Conservation (phyloP, 176 grass and related monocot species). For the Rhipidocladum racemiflorum region DNA sequence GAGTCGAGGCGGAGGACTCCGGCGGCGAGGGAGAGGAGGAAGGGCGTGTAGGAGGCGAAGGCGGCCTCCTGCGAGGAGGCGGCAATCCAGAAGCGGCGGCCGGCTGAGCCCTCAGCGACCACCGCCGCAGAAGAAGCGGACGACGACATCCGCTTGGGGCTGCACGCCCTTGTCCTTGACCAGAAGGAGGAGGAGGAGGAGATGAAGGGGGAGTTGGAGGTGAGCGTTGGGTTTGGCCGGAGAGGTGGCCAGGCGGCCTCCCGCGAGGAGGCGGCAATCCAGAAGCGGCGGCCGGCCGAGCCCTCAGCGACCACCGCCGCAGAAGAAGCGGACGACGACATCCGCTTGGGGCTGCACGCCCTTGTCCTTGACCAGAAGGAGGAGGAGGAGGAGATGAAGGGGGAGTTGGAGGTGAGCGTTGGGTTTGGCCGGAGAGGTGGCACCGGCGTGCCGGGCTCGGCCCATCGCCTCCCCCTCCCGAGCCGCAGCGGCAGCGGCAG, state of each 20-base stretch:
- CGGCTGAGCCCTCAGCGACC: conserved; percentile 65
- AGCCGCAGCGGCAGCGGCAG: conserved; percentile 43
- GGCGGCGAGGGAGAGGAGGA: conserved; percentile 75
- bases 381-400: too few species aligned
- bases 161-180: not conserved
- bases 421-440: conserved; percentile 31
- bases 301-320: conserved; percentile 37
- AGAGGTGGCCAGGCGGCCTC: conserved; percentile 54
- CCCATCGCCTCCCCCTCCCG: conserved; percentile 34
- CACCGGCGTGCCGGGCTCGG: conserved; percentile 47
- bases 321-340: conserved; percentile 38
- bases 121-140: conserved; percentile 34
- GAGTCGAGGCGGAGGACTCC: conserved; percentile 51
- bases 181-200: not conserved
- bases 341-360: not conserved
- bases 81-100: conserved; percentile 77
- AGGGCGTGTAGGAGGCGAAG: conserved; percentile 74
- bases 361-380: not conserved
- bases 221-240: not conserved
- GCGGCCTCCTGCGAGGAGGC: conserved; percentile 62
- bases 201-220: too few species aligned
- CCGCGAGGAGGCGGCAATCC: conserved; percentile 59
- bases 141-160: conserved; percentile 29
- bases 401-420: not conserved
- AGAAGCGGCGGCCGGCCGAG: conserved; percentile 62